A percentile compares a stretch with the other conserved stretches of the same genome.
These are phyloP conservation scores for Fusarium armeniacum DNA, from an alignment of 2,329 filamentous ascomycete genomes.

Conservation along the genomic window DNA sequence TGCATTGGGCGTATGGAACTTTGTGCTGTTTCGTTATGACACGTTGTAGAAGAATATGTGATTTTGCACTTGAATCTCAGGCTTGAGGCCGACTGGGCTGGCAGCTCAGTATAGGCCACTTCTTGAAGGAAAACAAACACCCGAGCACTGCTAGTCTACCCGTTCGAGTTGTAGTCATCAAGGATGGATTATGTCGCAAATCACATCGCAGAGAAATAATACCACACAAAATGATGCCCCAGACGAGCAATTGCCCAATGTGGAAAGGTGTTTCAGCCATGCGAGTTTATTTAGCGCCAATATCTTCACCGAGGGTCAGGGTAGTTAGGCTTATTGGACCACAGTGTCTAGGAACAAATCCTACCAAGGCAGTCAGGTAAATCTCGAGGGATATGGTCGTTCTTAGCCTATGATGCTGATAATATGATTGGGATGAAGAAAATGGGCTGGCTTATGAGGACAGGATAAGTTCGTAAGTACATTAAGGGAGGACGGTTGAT, in stretches of 20 bases:
- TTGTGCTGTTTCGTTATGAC: not conserved
- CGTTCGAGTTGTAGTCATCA: not conserved
- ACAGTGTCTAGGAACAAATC: slow-evolving; percentile 20
- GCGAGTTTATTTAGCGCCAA: slow-evolving; percentile 27
- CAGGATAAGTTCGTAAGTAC: not conserved
- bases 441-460: not conserved
- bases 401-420: not conserved
- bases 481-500: not conserved
- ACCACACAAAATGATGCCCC: slow-evolving; percentile 13
- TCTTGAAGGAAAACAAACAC: not conserved
- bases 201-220: slow-evolving; percentile 15
- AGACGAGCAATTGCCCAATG: slow-evolving; percentile 44
- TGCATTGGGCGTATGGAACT: not conserved
- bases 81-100: not conserved
- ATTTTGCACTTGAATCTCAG: not conserved
- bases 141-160: not conserved
- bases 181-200: not conserved
- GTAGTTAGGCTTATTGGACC: slow-evolving; percentile 1
- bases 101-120: not conserved
- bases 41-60: not conserved
- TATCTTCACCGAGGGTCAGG: slow-evolving; percentile 15
- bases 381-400: not conserved
- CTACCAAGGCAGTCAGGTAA: not conserved
- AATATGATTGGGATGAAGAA: not conserved
- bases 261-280: slow-evolving; percentile 34